Percentiles rank a stretch among this genome's conserved stretches.
phyloP scores from a whole-genome alignment of 768 basidiomycete genomes.

The Mycena latifolia region DNA sequence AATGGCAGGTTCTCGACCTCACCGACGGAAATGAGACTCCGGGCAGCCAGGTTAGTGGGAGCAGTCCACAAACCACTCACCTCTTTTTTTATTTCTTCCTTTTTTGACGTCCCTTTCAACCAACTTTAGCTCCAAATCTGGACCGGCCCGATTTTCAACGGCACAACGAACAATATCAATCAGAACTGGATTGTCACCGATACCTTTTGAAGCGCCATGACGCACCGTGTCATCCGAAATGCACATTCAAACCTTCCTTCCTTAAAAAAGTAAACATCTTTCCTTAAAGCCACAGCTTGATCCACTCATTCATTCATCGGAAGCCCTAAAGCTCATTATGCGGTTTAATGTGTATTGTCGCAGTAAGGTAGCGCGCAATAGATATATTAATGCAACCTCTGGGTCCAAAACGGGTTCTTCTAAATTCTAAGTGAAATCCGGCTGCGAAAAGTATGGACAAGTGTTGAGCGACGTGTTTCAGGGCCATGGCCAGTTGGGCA shows the following conservation, averaged over 20 bases:
- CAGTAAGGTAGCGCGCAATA: constrained; percentile 2
- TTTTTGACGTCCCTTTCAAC: constrained; percentile 2
- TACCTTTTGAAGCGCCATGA: constrained; percentile 6
- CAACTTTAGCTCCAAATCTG: constrained; percentile 12
- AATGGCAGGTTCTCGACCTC: constrained; percentile 13
- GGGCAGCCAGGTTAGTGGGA: constrained; percentile 15
- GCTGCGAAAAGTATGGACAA: background rate
- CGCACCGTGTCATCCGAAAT: background rate
- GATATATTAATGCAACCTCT: constrained; percentile 2
- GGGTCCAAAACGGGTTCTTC: background rate
- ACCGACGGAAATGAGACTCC: constrained; percentile 4
- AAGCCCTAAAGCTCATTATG: background rate
- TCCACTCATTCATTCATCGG: background rate
- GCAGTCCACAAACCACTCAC: background rate
- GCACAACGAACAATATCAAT: constrained; percentile 5
- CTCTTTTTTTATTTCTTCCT: constrained; percentile 5
- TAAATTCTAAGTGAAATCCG: background rate
- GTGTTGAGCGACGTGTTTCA: constrained; percentile 2
- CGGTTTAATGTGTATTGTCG: constrained; percentile 5
- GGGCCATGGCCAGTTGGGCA: background rate
- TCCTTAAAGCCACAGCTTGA: constrained; percentile 4
- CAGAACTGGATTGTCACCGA: constrained; percentile 16
- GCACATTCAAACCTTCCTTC: background rate
- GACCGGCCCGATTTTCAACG: constrained; percentile 8
- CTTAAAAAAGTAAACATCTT: constrained; percentile 2